phyloP scores from a whole-genome alignment of 768 basidiomycete species.

The Boletellus ananas region DNA sequence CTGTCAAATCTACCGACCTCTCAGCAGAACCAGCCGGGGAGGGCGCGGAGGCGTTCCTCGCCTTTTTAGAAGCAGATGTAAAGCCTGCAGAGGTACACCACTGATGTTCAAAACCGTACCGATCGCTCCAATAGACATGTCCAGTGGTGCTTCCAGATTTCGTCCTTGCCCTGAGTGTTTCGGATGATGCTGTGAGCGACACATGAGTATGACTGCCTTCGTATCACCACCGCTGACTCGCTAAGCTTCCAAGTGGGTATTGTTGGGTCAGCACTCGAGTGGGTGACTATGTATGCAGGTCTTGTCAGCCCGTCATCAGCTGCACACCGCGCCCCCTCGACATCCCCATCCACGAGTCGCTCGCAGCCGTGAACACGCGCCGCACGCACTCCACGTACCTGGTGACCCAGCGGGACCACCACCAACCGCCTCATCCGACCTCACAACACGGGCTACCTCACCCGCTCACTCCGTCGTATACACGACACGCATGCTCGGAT shows the following conservation, averaged over 20 bases:
- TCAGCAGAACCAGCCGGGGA: slow-evolving; percentile 22
- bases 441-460: too few relatives aligned
- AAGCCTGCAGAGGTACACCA: slow-evolving; percentile 62
- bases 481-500: too few relatives aligned
- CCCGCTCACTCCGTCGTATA: too few relatives aligned
- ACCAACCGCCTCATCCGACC: too few relatives aligned
- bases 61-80: slow-evolving; percentile 78
- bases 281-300: too few relatives aligned
- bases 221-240: neutral
- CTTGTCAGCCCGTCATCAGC: too few relatives aligned
- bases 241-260: neutral
- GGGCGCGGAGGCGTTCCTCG: slow-evolving; percentile 74
- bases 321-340: too few relatives aligned
- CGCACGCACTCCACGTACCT: too few relatives aligned
- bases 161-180: neutral
- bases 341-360: too few relatives aligned
- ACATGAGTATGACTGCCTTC: neutral
- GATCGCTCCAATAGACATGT: slow-evolving; percentile 16
- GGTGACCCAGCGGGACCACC: too few relatives aligned
- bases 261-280: too few relatives aligned
- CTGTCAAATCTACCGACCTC: slow-evolving; percentile 26
- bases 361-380: too few relatives aligned
- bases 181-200: neutral
- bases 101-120: slow-evolving; percentile 24
- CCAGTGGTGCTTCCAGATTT: neutral